phyloP scores from a whole-genome alignment of 2,329 filamentous ascomycete species.

The Aspergillus sp. region DNA sequence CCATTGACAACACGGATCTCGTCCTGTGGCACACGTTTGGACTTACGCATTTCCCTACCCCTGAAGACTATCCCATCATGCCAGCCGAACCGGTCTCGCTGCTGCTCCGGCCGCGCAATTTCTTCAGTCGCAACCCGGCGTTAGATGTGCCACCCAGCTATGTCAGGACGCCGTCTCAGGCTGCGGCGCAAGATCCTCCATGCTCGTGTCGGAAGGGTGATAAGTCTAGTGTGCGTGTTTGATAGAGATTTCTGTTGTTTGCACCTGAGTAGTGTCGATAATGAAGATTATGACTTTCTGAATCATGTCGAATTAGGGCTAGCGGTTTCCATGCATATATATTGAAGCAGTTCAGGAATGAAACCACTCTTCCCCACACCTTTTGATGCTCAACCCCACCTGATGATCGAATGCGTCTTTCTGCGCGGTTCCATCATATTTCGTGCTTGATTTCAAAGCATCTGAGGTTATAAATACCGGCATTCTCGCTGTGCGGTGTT shows the following conservation, averaged over 20 bases:
- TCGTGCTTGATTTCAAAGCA: constrained; percentile 4
- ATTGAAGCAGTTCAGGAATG: too few relatives aligned
- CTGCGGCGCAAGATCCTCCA: constrained; percentile 37
- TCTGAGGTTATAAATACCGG: not conserved
- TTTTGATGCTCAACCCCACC: too few relatives aligned
- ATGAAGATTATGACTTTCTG: too few relatives aligned
- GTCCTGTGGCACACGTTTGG: constrained; percentile 95
- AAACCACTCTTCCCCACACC: too few relatives aligned
- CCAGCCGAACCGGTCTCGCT: constrained; percentile 76
- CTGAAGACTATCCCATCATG: constrained; percentile 91
- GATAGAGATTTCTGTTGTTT: too few relatives aligned
- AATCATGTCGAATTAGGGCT: too few relatives aligned
- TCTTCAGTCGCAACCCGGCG: constrained; percentile 70
- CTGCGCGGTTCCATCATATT: constrained; percentile 1
- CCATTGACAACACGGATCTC: constrained; percentile 71
- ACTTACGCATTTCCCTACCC: constrained; percentile 76
- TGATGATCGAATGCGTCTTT: too few relatives aligned
- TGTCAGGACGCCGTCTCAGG: constrained; percentile 61
- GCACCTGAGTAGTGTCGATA: too few relatives aligned
- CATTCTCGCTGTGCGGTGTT: too few relatives aligned
- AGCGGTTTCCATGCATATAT: too few relatives aligned
- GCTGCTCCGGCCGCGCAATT: constrained; percentile 68
- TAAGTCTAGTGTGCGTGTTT: constrained; percentile 32
- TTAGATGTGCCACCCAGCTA: constrained; percentile 73
- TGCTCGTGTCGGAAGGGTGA: constrained; percentile 29